These are phyloP conservation scores for Xylariaceae sp. DNA, from an alignment of 2,329 filamentous ascomycete species.

Conservation along the genomic window DNA sequence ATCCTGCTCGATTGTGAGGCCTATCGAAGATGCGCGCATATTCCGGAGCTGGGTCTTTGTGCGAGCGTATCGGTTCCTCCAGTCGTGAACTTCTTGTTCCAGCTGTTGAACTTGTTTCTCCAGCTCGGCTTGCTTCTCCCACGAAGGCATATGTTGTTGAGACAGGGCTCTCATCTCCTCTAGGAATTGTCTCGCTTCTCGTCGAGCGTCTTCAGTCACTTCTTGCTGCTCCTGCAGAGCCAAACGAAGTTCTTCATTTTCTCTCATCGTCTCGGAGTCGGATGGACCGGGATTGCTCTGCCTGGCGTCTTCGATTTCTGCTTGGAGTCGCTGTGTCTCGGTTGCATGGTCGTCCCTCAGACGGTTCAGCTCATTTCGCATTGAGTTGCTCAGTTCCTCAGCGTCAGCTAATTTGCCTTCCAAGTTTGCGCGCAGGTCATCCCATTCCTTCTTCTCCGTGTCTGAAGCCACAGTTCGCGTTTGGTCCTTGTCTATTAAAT, in stretches of 20 bases:
- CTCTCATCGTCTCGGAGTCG: conserved; percentile 58
- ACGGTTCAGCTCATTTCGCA: conserved; percentile 76
- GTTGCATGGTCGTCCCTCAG: conserved; percentile 66
- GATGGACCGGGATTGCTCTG: conserved; percentile 33
- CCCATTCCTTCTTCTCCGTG: conserved; percentile 69
- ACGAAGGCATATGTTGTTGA: conserved; percentile 71
- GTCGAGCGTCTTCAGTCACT: conserved; percentile 81
- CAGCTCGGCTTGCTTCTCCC: conserved; percentile 79
- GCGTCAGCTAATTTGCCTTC: conserved; percentile 74
- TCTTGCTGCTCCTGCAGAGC: conserved; percentile 72
- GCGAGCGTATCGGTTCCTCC: conserved; percentile 85
- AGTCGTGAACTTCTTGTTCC: conserved; percentile 80
- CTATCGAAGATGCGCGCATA: conserved; percentile 76
- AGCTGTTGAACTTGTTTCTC: conserved; percentile 71
- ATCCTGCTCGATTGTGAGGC: conserved; percentile 66
- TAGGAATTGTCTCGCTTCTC: conserved; percentile 78
- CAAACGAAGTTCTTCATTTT: conserved; percentile 66
- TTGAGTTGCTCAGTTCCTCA: conserved; percentile 71
- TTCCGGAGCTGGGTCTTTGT: conserved; percentile 83
- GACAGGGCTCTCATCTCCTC: conserved; percentile 87
- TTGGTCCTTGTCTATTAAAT: conserved; percentile 58
- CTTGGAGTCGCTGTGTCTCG: conserved; percentile 60
- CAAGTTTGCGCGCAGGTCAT: conserved; percentile 61
- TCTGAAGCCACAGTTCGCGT: conserved; percentile 50
- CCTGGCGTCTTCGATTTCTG: conserved; percentile 58